phyloP scores from a whole-genome alignment of 2,329 filamentous ascomycete species.

The Fusarium sublunatum region DNA sequence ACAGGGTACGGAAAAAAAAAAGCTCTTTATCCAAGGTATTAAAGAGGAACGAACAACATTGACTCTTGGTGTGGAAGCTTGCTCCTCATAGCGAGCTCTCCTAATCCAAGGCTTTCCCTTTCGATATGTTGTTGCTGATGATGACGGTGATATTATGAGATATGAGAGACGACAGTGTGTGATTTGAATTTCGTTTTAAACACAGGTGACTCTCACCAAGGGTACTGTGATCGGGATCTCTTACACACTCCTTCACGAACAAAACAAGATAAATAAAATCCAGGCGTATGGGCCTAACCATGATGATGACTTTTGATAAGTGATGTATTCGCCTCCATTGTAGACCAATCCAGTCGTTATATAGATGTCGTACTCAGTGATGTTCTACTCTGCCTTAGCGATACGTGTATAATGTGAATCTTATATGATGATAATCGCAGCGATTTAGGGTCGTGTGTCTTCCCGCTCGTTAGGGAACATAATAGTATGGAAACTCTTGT shows the following conservation, averaged over 20 bases:
- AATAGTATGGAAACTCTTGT: no score
- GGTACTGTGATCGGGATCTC: conserved; percentile 17
- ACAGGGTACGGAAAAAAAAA: conserved; percentile 12
- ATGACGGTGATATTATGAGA: conserved; percentile 26
- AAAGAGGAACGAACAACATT: conserved; percentile 3
- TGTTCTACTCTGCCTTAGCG: no score
- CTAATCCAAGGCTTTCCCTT: conserved; percentile 1
- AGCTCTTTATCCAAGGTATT: background rate
- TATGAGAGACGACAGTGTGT: conserved; percentile 17
- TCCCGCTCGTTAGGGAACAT: no score
- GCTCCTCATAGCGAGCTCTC: background rate
- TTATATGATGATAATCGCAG: no score
- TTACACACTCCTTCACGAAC: conserved; percentile 38
- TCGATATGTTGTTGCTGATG: conserved; percentile 11
- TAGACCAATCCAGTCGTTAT: background rate
- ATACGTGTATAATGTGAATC: no score
- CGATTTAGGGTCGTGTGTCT: no score
- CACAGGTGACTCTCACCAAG: conserved; percentile 17
- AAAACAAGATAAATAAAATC: conserved; percentile 30
- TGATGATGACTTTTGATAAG: conserved; percentile 9
- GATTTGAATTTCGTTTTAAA: conserved; percentile 27
- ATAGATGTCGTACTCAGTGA: no score
- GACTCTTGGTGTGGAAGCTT: conserved; percentile 3
- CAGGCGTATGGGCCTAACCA: conserved; percentile 2
- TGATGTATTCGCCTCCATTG: conserved; percentile 13